phyloP scores from a whole-genome alignment of 345 rosid genomes.

The Populus simonii region DNA sequence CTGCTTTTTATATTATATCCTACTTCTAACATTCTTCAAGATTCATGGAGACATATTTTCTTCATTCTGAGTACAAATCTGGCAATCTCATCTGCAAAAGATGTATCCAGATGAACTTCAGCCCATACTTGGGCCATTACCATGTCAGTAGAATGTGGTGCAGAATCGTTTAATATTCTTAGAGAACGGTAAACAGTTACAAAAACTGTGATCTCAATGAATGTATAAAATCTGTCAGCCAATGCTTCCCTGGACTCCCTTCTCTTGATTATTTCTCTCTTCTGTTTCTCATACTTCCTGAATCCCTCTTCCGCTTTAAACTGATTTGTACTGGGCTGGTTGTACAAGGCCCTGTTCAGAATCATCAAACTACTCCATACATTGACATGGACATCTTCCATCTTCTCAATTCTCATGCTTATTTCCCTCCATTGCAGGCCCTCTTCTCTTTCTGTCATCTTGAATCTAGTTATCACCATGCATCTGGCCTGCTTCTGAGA shows the following conservation, averaged over 20 bases:
- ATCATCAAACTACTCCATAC: slow-evolving; percentile 23
- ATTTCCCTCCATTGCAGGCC: slow-evolving; percentile 17
- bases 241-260: slow-evolving; percentile 11
- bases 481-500: slow-evolving; percentile 25
- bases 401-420: slow-evolving; percentile 32
- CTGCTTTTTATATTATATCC: slow-evolving; percentile 2
- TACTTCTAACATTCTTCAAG: neutral
- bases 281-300: slow-evolving; percentile 18
- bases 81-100: neutral
- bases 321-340: slow-evolving; percentile 14
- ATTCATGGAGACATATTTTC: neutral
- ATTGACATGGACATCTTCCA: slow-evolving; percentile 12
- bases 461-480: slow-evolving; percentile 22
- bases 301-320: slow-evolving; percentile 12
- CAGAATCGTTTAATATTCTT: neutral
- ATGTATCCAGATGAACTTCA: neutral
- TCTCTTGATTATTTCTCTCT: slow-evolving; percentile 16
- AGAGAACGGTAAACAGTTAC: neutral
- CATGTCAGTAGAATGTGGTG: neutral
- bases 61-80: neutral
- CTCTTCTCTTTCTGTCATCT: slow-evolving; percentile 1
- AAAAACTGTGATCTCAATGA: slow-evolving; percentile 11
- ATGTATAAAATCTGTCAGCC: slow-evolving; percentile 21
- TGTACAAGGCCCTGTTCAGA: slow-evolving; percentile 29
- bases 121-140: neutral